Base-by-base conservation (phyloP, 2,329 filamentous ascomycete genomes). In the Penicillium sumatraense region DNA sequence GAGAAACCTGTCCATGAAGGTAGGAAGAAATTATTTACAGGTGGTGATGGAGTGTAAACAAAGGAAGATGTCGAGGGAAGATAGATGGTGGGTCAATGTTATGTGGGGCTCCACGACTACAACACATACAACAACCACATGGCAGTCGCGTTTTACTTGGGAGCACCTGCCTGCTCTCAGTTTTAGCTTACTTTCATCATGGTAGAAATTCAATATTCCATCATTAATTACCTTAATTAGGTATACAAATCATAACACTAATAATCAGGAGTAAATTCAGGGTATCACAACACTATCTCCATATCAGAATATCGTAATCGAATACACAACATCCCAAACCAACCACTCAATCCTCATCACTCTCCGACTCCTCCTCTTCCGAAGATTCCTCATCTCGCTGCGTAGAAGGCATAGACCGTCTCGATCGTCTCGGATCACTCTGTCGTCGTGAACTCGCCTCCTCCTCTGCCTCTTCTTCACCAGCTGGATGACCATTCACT, bases 321-420 rank as follows among this genome's bases (percentile, higher is more conserved):
- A 9, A 31, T 11, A 31, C 29, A 31, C 5, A 29, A 29, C 27
- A 29, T 10, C 13, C 27, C 29, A 31, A 31, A 7, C 29, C 16
- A 24, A 26, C 40, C 13, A 27, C 40, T 40, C 47, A 29, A 27
- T 40, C 33, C 24, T 21, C 18, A 8, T 48, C 50, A 10, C 13
- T 35, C 11, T 51, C 56, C 14, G 54, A 49, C 3, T 53, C 53
- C 7, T 59, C 56, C 4, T 55, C 56, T 9, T 54, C 53, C 18
- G 48, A 36, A 44, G 24, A 45, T 5, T 41, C 21, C 36, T 49
- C 40, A 36, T 31, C 26, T 6, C 16, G 26, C 24, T 31, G 42
- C 24, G 48, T 27, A 33, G 26, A 44, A 10, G 45, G 18, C 24
- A 49, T 44, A 41, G 53, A 50, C 18, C 56, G 56, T 36, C 62